Evolutionary conservation across 2,329 filamentous ascomycete species (phyloP).

Genomic region (Clathrospora elynae): DNA sequence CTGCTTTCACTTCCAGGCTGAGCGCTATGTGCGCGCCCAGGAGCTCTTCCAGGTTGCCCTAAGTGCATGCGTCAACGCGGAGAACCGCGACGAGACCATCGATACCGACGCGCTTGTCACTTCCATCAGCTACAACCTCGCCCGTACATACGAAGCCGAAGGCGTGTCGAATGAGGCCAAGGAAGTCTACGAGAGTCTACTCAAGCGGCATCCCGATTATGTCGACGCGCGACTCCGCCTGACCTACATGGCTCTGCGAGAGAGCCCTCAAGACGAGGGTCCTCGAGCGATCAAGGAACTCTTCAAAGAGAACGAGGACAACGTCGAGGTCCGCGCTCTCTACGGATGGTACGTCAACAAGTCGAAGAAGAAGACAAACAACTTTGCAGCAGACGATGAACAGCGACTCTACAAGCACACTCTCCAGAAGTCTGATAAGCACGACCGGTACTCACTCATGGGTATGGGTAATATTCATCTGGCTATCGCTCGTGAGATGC

Average conservation of each 20-base stretch:
- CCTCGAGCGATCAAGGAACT: slow-evolving; percentile 84
- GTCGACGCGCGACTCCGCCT: slow-evolving; percentile 87
- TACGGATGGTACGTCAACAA: slow-evolving; percentile 96
- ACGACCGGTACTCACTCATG: slow-evolving; percentile 94
- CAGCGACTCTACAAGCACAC: slow-evolving; percentile 97
- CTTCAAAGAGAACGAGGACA: slow-evolving; percentile 80
- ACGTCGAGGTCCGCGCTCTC: slow-evolving; percentile 88
- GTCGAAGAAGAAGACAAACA: slow-evolving; percentile 78
- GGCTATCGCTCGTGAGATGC: slow-evolving; percentile 89
- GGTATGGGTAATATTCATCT: slow-evolving; percentile 98
- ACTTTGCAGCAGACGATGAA: slow-evolving; percentile 87
- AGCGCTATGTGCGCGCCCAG: slow-evolving; percentile 78
- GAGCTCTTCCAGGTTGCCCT: slow-evolving; percentile 92
- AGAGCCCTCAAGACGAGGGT: slow-evolving; percentile 81
- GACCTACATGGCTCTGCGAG: slow-evolving; percentile 85
- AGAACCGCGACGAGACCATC: slow-evolving; percentile 72
- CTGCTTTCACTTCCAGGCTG: slow-evolving; percentile 89
- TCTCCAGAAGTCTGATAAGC: slow-evolving; percentile 85
- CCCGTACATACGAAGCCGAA: slow-evolving; percentile 87
- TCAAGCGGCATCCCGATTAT: slow-evolving; percentile 87
- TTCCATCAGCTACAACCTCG: slow-evolving; percentile 96
- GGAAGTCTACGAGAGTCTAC: slow-evolving; percentile 83
- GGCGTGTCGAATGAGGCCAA: slow-evolving; percentile 81
- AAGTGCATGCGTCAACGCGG: slow-evolving; percentile 81
- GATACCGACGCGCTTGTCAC: slow-evolving; percentile 93